Conservation (phyloP, 1,284 basidiomycete species). For the Cryptococcus hybrid region DNA sequence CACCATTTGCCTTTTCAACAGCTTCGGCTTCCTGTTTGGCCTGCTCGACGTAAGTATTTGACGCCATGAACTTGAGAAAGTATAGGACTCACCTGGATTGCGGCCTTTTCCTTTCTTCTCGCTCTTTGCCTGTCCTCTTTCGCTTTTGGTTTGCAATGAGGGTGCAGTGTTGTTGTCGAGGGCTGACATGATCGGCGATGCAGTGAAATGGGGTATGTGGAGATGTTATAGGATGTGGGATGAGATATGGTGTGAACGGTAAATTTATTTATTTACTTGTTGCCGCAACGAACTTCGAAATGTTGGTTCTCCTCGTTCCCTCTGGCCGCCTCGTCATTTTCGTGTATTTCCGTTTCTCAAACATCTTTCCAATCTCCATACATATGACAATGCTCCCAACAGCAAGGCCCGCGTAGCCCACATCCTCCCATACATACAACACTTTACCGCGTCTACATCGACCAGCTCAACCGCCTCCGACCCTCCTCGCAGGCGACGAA, state of each 20-base stretch:
- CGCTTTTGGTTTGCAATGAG: constrained; percentile 31
- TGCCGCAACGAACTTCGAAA: neutral
- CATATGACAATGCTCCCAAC: no score
- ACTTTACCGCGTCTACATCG: neutral
- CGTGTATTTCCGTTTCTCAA: no score
- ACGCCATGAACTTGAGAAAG: neutral
- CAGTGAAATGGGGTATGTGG: no score
- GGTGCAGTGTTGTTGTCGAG: neutral
- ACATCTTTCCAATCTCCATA: no score
- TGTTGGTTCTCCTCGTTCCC: no score
- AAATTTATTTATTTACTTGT: neutral
- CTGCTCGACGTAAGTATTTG: neutral
- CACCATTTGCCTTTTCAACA: constrained; percentile 3
- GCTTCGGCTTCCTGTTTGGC: constrained; percentile 9
- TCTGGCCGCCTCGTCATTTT: no score
- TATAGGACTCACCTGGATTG: constrained; percentile 16
- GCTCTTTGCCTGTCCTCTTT: constrained; percentile 46
- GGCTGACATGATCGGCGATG: neutral
- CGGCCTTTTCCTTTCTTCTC: constrained; percentile 42
- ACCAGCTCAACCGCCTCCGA: neutral
- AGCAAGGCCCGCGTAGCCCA: no score
- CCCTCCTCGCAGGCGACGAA: constrained; percentile 5
- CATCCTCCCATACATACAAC: neutral
- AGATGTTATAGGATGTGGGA: no score
- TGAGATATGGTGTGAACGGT: no score